Evolutionary conservation across 257 asterid species (phyloP), one percentile per base, ranked within the genome.

Genomic region (Mentha longifolia): DNA sequence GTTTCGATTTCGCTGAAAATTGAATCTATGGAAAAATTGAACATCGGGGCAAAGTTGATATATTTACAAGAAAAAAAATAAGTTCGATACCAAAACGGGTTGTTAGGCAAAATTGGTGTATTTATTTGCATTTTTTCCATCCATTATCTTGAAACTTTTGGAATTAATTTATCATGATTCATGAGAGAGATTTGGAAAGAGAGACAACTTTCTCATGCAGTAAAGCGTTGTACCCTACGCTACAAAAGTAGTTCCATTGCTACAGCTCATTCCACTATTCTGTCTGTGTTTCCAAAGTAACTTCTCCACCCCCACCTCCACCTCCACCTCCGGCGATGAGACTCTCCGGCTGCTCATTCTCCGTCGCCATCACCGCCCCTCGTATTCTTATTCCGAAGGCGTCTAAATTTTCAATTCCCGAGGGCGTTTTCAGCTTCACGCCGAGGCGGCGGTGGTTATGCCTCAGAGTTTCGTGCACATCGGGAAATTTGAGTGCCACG

Each of bases 381-480:
- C 76, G 74, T 3, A 14, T 60, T 64, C 50, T 61, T 47, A 65
- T 65, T 7, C 77, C 76, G 0, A 70, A 28, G 55, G 7, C 72
- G 70, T 11, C 59, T 10, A 15, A 51, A 9, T 49, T 49, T 54
- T n/a, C 70, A 0, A 50, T 65, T 61, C 63, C 9, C 67, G 22
- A 2, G 16, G 70, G 74, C 31, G 73, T 65, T 70, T 66, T 65
- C 70, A 35, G 72, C 42, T 13, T 56, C 67, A 3, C 69, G 15
- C 77, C 67, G 62, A n/a, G 59, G 56, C 71, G 66, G 3, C 75
- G 73, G 65, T 54, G 73, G 19, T 50, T 67, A 47, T n/a, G 66
- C 76, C 61, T 76, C 73, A 39, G 67, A 61, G 71, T 83, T 16
- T 78, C 79, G 12, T 73, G 78, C 68, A 5, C 70, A 33, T 73